These are phyloP conservation scores for Aspergillus pseudoterreus DNA, from an alignment of 2,329 filamentous ascomycete species.

Conservation along the genomic window DNA sequence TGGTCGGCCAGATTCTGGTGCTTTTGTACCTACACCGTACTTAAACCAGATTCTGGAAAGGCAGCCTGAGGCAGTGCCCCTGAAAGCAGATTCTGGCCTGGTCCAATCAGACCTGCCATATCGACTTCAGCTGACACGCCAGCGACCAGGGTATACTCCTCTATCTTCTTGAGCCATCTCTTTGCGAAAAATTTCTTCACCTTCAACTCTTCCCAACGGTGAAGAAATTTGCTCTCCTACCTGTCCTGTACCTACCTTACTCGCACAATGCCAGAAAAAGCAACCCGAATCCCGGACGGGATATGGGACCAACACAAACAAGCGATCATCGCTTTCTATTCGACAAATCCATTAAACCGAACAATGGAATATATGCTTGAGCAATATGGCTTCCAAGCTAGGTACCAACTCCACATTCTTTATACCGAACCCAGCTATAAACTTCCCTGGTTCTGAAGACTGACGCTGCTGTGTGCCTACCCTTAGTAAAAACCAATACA, in stretches of 20 bases:
- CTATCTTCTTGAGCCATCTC: not conserved
- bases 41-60: not conserved
- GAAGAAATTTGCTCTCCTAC: no score
- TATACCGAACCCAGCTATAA: not conserved
- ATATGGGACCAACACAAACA: slow-evolving; percentile 2
- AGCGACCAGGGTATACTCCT: not conserved
- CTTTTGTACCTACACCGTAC: not conserved
- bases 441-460: not conserved
- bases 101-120: not conserved
- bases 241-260: not conserved
- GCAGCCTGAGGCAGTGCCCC: not conserved
- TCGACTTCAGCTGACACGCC: no score
- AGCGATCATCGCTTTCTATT: slow-evolving; percentile 1
- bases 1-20: no score
- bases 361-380: not conserved
- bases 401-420: not conserved
- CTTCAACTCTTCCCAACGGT: not conserved
- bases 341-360: not conserved
- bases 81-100: not conserved
- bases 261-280: not conserved
- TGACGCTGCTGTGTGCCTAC: not conserved
- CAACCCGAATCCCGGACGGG: not conserved
- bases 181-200: not conserved
- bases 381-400: not conserved
- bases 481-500: not conserved